phyloP scores from a whole-genome alignment of 2,329 filamentous ascomycete species.

The Orbilia oligospora region DNA sequence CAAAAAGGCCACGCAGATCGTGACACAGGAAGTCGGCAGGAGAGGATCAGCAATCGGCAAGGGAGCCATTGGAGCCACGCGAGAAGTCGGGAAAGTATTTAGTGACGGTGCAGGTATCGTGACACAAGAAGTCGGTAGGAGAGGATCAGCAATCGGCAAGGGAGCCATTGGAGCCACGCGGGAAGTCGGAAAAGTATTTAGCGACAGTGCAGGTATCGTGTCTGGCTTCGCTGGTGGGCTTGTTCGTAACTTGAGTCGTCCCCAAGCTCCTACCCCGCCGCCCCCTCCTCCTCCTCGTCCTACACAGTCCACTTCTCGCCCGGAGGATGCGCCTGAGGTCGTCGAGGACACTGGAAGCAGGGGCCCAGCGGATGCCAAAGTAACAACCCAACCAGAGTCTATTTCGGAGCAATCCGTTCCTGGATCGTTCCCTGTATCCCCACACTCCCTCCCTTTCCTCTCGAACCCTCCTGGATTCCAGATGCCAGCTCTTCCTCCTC shows the following conservation, averaged over 20 bases:
- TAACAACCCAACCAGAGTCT: background rate
- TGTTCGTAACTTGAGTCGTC: constrained; percentile 53
- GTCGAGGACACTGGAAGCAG: constrained; percentile 23
- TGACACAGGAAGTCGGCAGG: constrained; percentile 46
- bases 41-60: constrained; percentile 47
- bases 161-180: constrained; percentile 62
- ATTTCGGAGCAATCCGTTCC: constrained; percentile 34
- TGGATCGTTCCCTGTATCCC: constrained; percentile 46
- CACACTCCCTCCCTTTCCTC: constrained; percentile 12
- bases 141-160: constrained; percentile 46
- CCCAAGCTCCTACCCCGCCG: constrained; percentile 18
- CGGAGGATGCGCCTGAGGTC: constrained; percentile 44
- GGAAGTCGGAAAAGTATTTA: constrained; percentile 62
- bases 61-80: constrained; percentile 61
- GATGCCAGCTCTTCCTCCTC: constrained; percentile 18
- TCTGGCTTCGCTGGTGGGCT: constrained; percentile 53
- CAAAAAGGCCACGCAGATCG: constrained; percentile 54
- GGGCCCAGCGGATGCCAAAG: background rate
- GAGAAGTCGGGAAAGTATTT: constrained; percentile 62
- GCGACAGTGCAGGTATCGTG: constrained; percentile 58
- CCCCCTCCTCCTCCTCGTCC: background rate
- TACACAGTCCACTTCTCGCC: constrained; percentile 12
- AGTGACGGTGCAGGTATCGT: constrained; percentile 59
- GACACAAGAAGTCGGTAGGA: constrained; percentile 44
- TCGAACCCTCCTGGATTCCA: constrained; percentile 6